Evolutionary conservation across 202 grass and related monocot genomes (phyloP), one percentile per base, ranked within the genome.

Genomic region (Digitaria exilis): DNA sequence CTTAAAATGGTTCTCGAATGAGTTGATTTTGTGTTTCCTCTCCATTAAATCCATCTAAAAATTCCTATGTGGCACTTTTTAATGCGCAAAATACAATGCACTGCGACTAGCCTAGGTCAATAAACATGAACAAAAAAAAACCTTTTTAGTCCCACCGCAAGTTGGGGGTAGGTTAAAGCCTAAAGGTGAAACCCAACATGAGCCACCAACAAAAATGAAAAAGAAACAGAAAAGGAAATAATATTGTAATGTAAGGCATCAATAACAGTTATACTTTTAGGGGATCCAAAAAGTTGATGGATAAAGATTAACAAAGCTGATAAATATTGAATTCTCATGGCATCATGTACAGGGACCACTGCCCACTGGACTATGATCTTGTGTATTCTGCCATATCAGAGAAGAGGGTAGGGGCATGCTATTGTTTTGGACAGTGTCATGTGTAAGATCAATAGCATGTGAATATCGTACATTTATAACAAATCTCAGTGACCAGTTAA

Each of bases 381-480:
- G 35, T 34, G 5, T n/a, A 19, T 41, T 76, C 22, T 82, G n/a
- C 13, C 52, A 60, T 75, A 42, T 71, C 72, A 69, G 3, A 25
- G 44, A 31, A 4, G 43, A 34, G 84, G 62, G 43, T 69, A 28
- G 42, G 65, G 26, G 63, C 24, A 84, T 22, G 48, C 79, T 26
- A 46, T 9, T 24, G 28, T 56, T 52, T 24, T 54, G 22, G 39
- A 67, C n/a, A 65, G 60, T 57, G 46, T 25, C 9, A 28, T 41
- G 52, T 76, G 64, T 34, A 49, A 64, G 59, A 82, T 32, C n/a
- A 61, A 21, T 73, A 16, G 29, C 15, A 64, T 60, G 46, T 32
- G 60, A 48, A 77, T 19, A 48, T 28, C 63, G 29, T 41, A 66
- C 51, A 48, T 85, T 34, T 24, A 82, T 72, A 77, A 77, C 55